Evolutionary conservation across 441 rosid species (phyloP), one percentile per base, ranked within the genome.

Genomic region (Jatropha multifida): DNA sequence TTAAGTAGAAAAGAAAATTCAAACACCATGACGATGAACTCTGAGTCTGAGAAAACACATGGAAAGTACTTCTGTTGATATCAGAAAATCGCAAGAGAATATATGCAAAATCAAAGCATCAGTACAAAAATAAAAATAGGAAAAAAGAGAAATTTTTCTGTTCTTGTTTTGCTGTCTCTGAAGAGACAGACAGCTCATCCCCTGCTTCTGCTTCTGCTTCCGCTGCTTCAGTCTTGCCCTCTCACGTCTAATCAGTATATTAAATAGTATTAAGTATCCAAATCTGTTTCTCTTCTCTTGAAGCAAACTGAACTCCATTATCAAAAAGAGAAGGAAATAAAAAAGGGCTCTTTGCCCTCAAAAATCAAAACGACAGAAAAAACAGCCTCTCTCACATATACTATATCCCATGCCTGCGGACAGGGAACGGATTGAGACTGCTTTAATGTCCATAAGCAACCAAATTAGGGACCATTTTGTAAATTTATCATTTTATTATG

Each of bases 151-250:
- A 37, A 63, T 51, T 14, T 54, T 52, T 20, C 15, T 7, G n/a
- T n/a, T 68, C 58, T 69, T 41, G 46, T 79, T 38, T 58, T 74
- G 83, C 69, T 75, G 62, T 77, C 69, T 46, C 10, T 26, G 75
- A 56, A 51, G 76, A 63, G 83, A 77, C 81, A 63, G 83, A 77
- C 81, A 71, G 62, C 74, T 68, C 78, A 71, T 62, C 32, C 32
- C 32, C 32, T 1, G 1, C 5, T 1, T 10, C 32, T 1, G 1
- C 5, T 1, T 10, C 14, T 1, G 17, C 23, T 23, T 23, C 14
- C 0, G 17, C 40, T 20, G 11, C 14, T 11, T 15, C 68, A 18
- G 5, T 27, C n/a, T 64, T 40, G 23, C 2, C 3, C 13, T 46
- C 5, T 7, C 12, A 7, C 15, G 38, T 59, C 63, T 59, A 37